A percentile compares a stretch with the other conserved stretches of the same genome.
Evolutionary conservation across 495 filamentous ascomycete genomes (phyloP).

Genomic region (Choiromyces venosus): DNA sequence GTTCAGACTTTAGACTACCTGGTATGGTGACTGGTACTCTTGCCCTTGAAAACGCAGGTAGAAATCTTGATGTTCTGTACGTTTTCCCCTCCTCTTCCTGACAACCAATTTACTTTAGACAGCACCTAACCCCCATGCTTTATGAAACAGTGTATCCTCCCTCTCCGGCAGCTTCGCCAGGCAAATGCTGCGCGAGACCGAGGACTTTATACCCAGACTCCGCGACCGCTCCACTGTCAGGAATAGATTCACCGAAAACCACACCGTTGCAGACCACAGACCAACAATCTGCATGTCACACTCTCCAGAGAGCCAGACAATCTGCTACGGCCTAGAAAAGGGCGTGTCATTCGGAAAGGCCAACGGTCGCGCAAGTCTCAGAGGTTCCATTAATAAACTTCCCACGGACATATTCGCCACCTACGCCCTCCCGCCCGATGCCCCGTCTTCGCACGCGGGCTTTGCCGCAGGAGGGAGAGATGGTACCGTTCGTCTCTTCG

Average conservation of each 20-base stretch:
- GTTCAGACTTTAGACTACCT: background rate
- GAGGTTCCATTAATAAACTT: background rate
- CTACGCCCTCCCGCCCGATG: conserved; percentile 17
- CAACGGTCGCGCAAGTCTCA: background rate
- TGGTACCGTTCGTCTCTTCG: conserved; percentile 38
- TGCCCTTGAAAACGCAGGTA: background rate
- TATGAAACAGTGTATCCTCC: background rate
- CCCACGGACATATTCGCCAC: conserved; percentile 35
- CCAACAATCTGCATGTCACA: background rate
- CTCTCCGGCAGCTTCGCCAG: background rate
- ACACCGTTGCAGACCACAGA: background rate
- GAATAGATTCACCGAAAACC: background rate
- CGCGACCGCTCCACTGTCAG: no score
- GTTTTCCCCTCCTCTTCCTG: background rate
- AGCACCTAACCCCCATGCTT: no score
- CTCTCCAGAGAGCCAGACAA: background rate
- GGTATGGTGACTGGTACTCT: background rate
- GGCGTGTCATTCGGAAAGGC: background rate
- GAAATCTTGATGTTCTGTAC: background rate
- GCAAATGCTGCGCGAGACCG: background rate
- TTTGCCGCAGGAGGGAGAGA: conserved; percentile 37
- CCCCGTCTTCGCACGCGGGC: background rate
- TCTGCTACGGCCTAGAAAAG: background rate
- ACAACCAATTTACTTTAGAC: no score
- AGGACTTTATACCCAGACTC: background rate